Percentiles rank a stretch among this genome's conserved stretches.
Evolutionary conservation across 495 filamentous ascomycete species (phyloP).

Genomic region (Xanthoparmelia taractica): DNA sequence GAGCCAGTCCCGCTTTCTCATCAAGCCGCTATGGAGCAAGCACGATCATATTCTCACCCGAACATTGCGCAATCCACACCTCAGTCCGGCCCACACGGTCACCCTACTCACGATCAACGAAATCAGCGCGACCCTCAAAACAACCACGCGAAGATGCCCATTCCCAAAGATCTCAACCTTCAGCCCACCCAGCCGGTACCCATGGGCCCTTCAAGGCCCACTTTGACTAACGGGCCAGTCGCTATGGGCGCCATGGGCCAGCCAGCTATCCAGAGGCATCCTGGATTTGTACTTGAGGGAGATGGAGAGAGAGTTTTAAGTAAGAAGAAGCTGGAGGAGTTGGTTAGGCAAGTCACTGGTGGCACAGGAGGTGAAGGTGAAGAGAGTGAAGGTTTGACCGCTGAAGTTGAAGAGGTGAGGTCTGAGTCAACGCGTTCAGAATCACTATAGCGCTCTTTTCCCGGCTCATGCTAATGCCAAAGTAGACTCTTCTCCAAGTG

Average conservation of each 20-base stretch:
- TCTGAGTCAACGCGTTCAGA: neutral
- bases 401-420: constrained; percentile 90
- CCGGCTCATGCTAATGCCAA: constrained; percentile 14
- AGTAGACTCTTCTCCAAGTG: constrained; percentile 72
- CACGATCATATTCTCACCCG: constrained; percentile 47
- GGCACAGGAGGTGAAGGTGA: constrained; percentile 60
- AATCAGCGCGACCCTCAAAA: constrained; percentile 27
- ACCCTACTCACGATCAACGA: constrained; percentile 41
- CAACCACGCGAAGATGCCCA: constrained; percentile 56
- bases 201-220: constrained; percentile 66
- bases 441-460: neutral
- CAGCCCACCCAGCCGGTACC: constrained; percentile 61
- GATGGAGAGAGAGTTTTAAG: constrained; percentile 82
- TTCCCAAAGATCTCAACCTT: constrained; percentile 69
- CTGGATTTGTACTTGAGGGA: constrained; percentile 74
- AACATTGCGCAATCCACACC: constrained; percentile 32
- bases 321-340: constrained; percentile 93
- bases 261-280: constrained; percentile 73
- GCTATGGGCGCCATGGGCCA: constrained; percentile 75
- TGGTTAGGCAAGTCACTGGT: constrained; percentile 88
- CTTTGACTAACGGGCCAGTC: constrained; percentile 65
- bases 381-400: constrained; percentile 61
- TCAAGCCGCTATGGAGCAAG: constrained; percentile 52
- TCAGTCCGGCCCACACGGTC: constrained; percentile 38
- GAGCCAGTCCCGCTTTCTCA: constrained; percentile 54